Conservation (phyloP, 257 asterid genomes). For the Gentiana macrophylla region DNA sequence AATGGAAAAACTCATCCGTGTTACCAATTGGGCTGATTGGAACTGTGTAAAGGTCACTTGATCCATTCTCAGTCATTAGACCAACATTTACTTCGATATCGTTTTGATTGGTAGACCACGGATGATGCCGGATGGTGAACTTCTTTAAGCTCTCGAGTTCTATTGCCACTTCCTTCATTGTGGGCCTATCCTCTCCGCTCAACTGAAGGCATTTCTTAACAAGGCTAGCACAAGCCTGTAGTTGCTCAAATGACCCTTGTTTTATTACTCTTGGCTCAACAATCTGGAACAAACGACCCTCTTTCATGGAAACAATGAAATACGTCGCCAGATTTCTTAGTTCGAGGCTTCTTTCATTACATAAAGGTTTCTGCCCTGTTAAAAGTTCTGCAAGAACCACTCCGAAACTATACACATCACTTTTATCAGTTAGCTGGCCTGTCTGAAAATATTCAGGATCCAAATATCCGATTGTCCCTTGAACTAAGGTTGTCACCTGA, state of each 20-base stretch:
- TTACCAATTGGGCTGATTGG: constrained; percentile 22
- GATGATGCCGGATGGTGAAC: constrained; percentile 23
- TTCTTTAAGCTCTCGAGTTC: constrained; percentile 61
- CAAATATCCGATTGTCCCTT: constrained; percentile 68
- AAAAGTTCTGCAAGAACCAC: constrained; percentile 60
- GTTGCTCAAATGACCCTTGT: constrained; percentile 56
- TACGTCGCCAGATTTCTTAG: constrained; percentile 39
- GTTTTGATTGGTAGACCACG: constrained; percentile 29
- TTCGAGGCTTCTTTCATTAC: constrained; percentile 29
- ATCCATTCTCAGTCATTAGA: constrained; percentile 14
- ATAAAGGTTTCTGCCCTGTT: constrained; percentile 56
- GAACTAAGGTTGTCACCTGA: constrained; percentile 61
- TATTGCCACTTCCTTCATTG: constrained; percentile 67
- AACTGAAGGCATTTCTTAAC: constrained; percentile 38
- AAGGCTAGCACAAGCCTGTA: constrained; percentile 35
- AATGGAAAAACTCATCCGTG: constrained; percentile 15
- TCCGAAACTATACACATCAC: constrained; percentile 77
- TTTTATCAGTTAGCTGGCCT: constrained; percentile 57
- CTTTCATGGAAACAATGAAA: constrained; percentile 32
- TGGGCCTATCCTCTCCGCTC: constrained; percentile 55
- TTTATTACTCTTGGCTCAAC: constrained; percentile 48
- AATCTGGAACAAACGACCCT: constrained; percentile 36
- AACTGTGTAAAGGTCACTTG: constrained; percentile 40
- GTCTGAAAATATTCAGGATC: constrained; percentile 77
- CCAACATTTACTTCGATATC: constrained; percentile 18